Conservation (phyloP, 2,329 filamentous ascomycete genomes). For the Claviceps pazoutovae region DNA sequence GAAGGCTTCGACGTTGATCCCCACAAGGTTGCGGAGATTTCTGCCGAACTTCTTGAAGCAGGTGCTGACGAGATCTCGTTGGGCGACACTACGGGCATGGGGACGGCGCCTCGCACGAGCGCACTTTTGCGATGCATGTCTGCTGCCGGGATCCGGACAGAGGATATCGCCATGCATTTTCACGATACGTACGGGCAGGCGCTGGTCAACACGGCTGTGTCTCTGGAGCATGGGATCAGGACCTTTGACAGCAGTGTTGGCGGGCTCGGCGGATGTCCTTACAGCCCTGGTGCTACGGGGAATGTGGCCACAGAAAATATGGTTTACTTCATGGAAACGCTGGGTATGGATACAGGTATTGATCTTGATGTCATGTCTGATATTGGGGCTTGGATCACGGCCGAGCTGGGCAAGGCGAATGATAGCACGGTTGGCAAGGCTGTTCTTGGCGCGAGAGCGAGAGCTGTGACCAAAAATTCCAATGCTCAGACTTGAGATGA, state of each 20-base stretch:
- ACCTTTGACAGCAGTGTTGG: slow-evolving; percentile 71
- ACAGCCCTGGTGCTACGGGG: slow-evolving; percentile 71
- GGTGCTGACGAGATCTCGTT: slow-evolving; percentile 84
- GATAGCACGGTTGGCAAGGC: slow-evolving; percentile 56
- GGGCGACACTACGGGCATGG: slow-evolving; percentile 84
- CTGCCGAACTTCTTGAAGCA: slow-evolving; percentile 61
- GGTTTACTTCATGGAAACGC: slow-evolving; percentile 61
- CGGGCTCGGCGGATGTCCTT: slow-evolving; percentile 74
- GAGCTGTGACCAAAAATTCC: slow-evolving; percentile 13
- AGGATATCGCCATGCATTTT: slow-evolving; percentile 70
- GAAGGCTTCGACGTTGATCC: slow-evolving; percentile 52
- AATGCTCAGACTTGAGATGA: slow-evolving; percentile 9
- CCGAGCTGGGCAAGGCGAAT: slow-evolving; percentile 47
- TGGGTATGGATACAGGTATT: slow-evolving; percentile 63
- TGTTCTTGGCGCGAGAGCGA: slow-evolving; percentile 35
- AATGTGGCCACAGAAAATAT: slow-evolving; percentile 79
- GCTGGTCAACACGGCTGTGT: slow-evolving; percentile 66
- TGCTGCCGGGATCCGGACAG: slow-evolving; percentile 52
- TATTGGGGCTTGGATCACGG: slow-evolving; percentile 60
- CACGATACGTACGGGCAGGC: slow-evolving; percentile 83
- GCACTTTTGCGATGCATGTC: slow-evolving; percentile 50
- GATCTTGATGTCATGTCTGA: slow-evolving; percentile 52
- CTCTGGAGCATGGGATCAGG: slow-evolving; percentile 61
- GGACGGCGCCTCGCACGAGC: slow-evolving; percentile 57
- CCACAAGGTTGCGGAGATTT: slow-evolving; percentile 49